A percentile compares a stretch with the other conserved stretches of the same genome.
Evolutionary conservation across 1,284 basidiomycete genomes (phyloP).

Genomic region (Irpex sp.): DNA sequence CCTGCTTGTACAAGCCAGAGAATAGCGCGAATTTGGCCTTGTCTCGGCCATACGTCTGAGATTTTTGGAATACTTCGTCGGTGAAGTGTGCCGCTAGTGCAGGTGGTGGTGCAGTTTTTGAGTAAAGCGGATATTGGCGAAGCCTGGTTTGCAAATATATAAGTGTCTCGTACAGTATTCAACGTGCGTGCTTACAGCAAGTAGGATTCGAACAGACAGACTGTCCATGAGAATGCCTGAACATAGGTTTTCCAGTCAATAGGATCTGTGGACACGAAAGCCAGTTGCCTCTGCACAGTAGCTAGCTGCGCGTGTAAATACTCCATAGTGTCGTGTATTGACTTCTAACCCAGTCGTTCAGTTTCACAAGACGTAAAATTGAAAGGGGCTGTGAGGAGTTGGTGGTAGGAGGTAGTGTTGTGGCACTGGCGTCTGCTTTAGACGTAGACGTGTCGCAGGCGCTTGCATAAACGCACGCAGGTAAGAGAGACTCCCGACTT

Average conservation of each 20-base stretch:
- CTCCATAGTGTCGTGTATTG: slow-evolving; percentile 18
- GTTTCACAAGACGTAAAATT: not conserved
- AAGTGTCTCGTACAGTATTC: not conserved
- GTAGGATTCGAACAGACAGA: slow-evolving; percentile 83
- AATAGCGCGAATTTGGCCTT: slow-evolving; percentile 86
- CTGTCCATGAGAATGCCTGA: slow-evolving; percentile 71
- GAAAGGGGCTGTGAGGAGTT: not conserved
- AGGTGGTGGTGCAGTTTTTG: slow-evolving; percentile 72
- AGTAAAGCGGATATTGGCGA: slow-evolving; percentile 85
- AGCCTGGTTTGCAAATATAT: slow-evolving; percentile 38
- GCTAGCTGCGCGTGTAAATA: slow-evolving; percentile 38
- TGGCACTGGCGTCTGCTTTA: not conserved
- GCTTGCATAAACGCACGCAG: too few relatives aligned
- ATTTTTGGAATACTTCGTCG: slow-evolving; percentile 78
- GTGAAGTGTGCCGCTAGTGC: slow-evolving; percentile 74
- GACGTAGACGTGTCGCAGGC: not conserved
- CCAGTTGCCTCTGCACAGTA: slow-evolving; percentile 45
- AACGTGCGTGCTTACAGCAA: slow-evolving; percentile 53
- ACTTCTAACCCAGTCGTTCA: not conserved
- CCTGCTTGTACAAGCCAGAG: slow-evolving; percentile 70
- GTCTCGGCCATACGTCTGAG: slow-evolving; percentile 88
- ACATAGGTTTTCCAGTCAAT: slow-evolving; percentile 35
- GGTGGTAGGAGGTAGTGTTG: not conserved
- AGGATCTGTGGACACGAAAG: slow-evolving; percentile 32
- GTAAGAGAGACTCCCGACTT: too few relatives aligned